These are phyloP conservation scores for Fusarium miscanthi DNA, from an alignment of 2,329 filamentous ascomycete species.

Conservation along the genomic window DNA sequence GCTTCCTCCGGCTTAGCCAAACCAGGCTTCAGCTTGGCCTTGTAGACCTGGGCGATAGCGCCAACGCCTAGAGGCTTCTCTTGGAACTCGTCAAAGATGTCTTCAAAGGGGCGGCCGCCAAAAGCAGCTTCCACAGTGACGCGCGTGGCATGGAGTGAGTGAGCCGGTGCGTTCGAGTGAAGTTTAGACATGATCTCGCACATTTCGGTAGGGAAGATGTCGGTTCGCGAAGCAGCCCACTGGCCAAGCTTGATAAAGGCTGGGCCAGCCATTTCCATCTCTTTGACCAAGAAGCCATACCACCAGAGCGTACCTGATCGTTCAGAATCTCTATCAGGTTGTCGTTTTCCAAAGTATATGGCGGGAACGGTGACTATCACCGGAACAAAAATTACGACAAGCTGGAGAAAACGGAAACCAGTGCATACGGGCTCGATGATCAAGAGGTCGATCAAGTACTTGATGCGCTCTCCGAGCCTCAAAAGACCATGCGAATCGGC, in stretches of 20 bases:
- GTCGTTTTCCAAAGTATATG: conserved; percentile 80
- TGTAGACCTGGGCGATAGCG: conserved; percentile 98
- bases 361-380: conserved; percentile 83
- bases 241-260: conserved; percentile 99
- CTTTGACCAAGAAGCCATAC: conserved; percentile 86
- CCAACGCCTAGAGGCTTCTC: conserved; percentile 91
- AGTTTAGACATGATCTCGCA: conserved; percentile 94
- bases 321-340: conserved; percentile 76
- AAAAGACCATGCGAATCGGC: conserved; percentile 69
- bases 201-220: conserved; percentile 95
- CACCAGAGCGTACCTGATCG: conserved; percentile 89
- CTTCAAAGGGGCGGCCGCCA: conserved; percentile 79
- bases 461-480: conserved; percentile 67
- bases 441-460: conserved; percentile 76
- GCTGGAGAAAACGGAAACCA: conserved; percentile 85
- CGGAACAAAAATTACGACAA: conserved; percentile 89
- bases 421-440: conserved; percentile 90
- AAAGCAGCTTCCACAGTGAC: conserved; percentile 85
- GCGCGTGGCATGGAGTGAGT: conserved; percentile 84
- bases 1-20: conserved; percentile 73
- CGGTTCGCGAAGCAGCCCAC: conserved; percentile 96
- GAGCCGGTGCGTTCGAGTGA: conserved; percentile 93
- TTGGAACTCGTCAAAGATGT: conserved; percentile 97
- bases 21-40: conserved; percentile 86
- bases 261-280: conserved; percentile 93